These are phyloP conservation scores for Nitzschia inconspicua DNA, from an alignment of 108 stramenopile genomes.

Conservation along the genomic window DNA sequence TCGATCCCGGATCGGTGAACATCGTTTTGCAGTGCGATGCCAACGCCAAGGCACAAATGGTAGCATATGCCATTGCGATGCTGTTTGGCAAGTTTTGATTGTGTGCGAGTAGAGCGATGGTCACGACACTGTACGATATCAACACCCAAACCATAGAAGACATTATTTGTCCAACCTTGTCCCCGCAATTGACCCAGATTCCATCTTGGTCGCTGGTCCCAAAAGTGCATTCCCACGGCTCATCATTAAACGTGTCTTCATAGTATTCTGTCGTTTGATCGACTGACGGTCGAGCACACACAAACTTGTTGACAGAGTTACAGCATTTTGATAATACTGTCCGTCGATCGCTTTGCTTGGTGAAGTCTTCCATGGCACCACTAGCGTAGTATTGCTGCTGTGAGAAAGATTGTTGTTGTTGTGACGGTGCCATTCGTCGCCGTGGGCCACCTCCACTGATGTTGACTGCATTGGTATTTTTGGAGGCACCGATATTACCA, in stretches of 20 bases:
- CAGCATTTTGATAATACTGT: neutral
- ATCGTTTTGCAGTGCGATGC: slow-evolving; percentile 86
- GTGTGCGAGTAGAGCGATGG: slow-evolving; percentile 59
- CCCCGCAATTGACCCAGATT: slow-evolving; percentile 74
- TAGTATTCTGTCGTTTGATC: slow-evolving; percentile 28
- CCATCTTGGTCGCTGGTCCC: slow-evolving; percentile 68
- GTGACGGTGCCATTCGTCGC: no score
- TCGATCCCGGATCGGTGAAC: slow-evolving; percentile 91
- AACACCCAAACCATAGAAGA: slow-evolving; percentile 73
- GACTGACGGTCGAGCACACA: slow-evolving; percentile 15
- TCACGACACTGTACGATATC: slow-evolving; percentile 56
- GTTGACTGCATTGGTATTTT: no score
- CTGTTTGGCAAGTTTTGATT: slow-evolving; percentile 44
- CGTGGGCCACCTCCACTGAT: no score
- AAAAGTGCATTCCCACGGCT: slow-evolving; percentile 59
- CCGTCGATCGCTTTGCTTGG: slow-evolving; percentile 6
- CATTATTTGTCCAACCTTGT: slow-evolving; percentile 79
- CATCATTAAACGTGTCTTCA: slow-evolving; percentile 67
- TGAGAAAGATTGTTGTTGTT: neutral
- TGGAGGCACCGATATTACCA: no score
- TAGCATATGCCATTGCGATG: slow-evolving; percentile 46
- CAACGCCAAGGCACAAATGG: slow-evolving; percentile 65
- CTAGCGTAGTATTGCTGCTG: neutral
- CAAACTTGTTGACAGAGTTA: neutral
- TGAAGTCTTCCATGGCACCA: slow-evolving; percentile 13